Evolutionary conservation across 2,329 filamentous ascomycete species (phyloP), one percentile per base, ranked within the genome.

Genomic region (Claviceps sp.): DNA sequence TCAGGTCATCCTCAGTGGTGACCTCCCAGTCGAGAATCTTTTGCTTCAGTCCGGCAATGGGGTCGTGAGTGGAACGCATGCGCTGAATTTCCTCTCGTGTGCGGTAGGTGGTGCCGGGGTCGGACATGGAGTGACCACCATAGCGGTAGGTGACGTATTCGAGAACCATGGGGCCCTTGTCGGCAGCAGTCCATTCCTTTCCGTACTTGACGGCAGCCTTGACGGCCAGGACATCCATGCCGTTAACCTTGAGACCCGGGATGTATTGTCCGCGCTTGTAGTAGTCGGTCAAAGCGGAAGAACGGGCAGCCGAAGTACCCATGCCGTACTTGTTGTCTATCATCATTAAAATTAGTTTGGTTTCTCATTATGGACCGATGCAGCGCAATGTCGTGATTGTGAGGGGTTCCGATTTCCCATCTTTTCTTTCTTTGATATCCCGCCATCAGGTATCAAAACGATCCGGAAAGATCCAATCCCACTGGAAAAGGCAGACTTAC

Each of bases 221-320:
- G 70, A 96, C 91, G 58, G 93, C 91, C 57, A 98, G 86, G 63
- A 95, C 89, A 69, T 98, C 93, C 93, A 98, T 98, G 67, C 89
- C 93, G 75, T 98, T 98, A 72, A 98, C 89, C 82, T 98, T 98
- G 64, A 98, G 82, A 76, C 93, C 93, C 54, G 93, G 91, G 61
- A 98, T 98, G 79, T 97, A 98, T 76, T 98, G 93, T 60, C 93
- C 93, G 74, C 93, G 91, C 85, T 97, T 97, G 83, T 98, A 97
- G 84, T 98, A 98, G 72, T 98, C 93, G 70, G 93, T 97, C 68
- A 96, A 75, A 63, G 93, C 93, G 55, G 93, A 91, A 56, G 93
- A 90, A 65, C 93, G 89, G 73, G 85, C 85, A 61, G 93, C 91
- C 56, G 93, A 87, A 58, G 93, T 98, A 74, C 93, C 93, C 93